Percentiles rank a stretch among this genome's conserved stretches.
These are phyloP conservation scores for Intubia oerlemansii DNA, from an alignment of 2,329 filamentous ascomycete genomes.

Conservation along the genomic window DNA sequence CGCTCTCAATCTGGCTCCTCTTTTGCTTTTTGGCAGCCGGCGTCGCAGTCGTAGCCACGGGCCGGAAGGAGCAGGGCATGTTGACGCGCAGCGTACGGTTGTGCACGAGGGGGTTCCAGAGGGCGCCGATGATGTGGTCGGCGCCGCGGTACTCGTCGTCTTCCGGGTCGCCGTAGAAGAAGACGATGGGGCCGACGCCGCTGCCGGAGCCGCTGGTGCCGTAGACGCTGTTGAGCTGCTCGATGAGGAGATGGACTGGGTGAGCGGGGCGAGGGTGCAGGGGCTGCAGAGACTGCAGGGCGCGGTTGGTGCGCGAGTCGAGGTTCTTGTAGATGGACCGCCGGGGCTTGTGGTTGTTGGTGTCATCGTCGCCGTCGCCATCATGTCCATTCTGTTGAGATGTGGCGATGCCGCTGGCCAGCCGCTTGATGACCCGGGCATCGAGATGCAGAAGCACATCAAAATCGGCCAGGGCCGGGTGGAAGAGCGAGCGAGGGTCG, in stretches of 20 bases:
- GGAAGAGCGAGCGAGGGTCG: constrained; percentile 43
- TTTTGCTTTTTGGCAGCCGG: constrained; percentile 1
- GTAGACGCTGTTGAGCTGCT: constrained; percentile 47
- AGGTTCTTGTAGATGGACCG: constrained; percentile 61
- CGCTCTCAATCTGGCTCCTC: background rate
- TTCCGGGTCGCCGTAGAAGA: constrained; percentile 49
- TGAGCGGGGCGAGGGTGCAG: constrained; percentile 33
- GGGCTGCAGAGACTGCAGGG: too few relatives aligned
- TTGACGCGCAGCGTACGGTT: constrained; percentile 47
- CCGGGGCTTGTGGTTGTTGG: background rate
- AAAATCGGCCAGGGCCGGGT: constrained; percentile 53
- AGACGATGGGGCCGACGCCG: constrained; percentile 37
- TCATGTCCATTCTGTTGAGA: too few relatives aligned
- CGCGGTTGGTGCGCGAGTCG: constrained; percentile 29
- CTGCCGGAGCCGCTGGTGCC: constrained; percentile 12
- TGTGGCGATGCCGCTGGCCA: constrained; percentile 17
- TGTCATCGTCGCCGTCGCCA: constrained; percentile 8
- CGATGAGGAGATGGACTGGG: constrained; percentile 40
- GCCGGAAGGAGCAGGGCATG: constrained; percentile 44
- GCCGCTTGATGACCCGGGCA: constrained; percentile 24
- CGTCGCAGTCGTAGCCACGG: constrained; percentile 13
- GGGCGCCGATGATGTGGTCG: constrained; percentile 29
- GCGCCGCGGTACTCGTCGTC: constrained; percentile 15
- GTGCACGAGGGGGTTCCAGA: constrained; percentile 35
- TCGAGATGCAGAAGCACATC: constrained; percentile 66